These are phyloP conservation scores for Ceraceosorus guamensis DNA, from an alignment of 1,284 basidiomycete genomes.

Conservation along the genomic window DNA sequence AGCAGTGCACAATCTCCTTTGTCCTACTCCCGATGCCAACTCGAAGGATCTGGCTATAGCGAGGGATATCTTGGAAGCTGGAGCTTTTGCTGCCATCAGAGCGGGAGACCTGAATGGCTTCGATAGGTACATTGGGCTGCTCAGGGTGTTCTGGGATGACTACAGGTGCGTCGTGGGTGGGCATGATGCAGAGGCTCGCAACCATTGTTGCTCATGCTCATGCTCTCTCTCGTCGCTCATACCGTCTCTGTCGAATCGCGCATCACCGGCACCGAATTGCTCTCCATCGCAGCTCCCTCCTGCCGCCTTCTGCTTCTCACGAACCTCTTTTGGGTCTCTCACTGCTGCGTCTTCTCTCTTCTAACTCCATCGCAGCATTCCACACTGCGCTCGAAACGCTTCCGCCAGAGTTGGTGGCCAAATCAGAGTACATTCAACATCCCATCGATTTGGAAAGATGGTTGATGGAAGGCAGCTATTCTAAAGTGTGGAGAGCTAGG, in stretches of 20 bases:
- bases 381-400: slow-evolving; percentile 98
- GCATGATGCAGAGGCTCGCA: neutral
- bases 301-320: slow-evolving; percentile 76
- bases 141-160: slow-evolving; percentile 82
- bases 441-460: slow-evolving; percentile 64
- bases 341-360: slow-evolving; percentile 85
- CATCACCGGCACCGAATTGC: too few species aligned
- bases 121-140: slow-evolving; percentile 86
- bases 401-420: slow-evolving; percentile 28
- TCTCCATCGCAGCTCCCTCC: slow-evolving; percentile 55
- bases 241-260: too few species aligned
- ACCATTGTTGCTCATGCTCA: neutral
- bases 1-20: slow-evolving; percentile 8
- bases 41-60: slow-evolving; percentile 29
- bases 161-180: slow-evolving; percentile 55
- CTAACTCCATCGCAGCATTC: slow-evolving; percentile 95
- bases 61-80: slow-evolving; percentile 93
- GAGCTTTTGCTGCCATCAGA: slow-evolving; percentile 85
- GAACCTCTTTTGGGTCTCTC: slow-evolving; percentile 84
- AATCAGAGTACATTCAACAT: slow-evolving; percentile 37
- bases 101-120: slow-evolving; percentile 81
- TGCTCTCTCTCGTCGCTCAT: neutral
- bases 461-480: slow-evolving; percentile 98
- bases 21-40: slow-evolving; percentile 2
- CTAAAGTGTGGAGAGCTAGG: slow-evolving; percentile 92